These are phyloP conservation scores for Gossypium lobatum DNA, from an alignment of 441 rosid species.

Conservation along the genomic window DNA sequence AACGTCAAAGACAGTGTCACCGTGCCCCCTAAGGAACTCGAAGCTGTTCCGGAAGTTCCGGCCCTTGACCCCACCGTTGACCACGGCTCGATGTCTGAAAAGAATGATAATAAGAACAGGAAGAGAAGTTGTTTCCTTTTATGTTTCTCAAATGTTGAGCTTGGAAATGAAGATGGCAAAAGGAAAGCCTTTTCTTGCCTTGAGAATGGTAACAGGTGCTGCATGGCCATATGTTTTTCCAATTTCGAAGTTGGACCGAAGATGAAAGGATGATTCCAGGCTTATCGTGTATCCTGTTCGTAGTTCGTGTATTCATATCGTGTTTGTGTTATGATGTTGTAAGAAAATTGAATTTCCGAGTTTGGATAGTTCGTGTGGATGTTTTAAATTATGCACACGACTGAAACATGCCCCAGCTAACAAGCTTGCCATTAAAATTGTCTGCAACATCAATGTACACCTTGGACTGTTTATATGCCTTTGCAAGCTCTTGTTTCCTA, in stretches of 20 bases:
- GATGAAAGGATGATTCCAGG: neutral
- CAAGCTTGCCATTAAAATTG: neutral
- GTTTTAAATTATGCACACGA: too few species aligned
- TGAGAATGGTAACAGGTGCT: constrained; percentile 1
- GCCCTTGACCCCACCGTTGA: neutral
- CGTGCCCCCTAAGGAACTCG: neutral
- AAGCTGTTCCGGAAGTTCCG: neutral
- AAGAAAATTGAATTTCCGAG: too few species aligned
- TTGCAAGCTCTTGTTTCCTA: neutral
- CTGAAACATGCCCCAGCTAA: neutral
- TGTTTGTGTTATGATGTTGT: neutral
- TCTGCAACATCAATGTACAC: neutral
- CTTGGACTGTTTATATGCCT: neutral
- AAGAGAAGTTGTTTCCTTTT: constrained; percentile 9
- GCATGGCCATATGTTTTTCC: neutral
- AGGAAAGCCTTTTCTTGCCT: neutral
- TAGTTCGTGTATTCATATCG: too few species aligned
- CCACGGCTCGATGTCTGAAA: neutral
- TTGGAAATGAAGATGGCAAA: constrained; percentile 8
- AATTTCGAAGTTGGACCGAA: neutral
- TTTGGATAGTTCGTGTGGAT: too few species aligned
- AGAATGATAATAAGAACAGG: neutral
- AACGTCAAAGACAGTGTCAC: neutral
- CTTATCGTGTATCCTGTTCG: neutral
- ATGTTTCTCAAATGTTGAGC: constrained; percentile 4